phyloP scores from a whole-genome alignment of 257 asterid species.

The Coffea eugenioides region DNA sequence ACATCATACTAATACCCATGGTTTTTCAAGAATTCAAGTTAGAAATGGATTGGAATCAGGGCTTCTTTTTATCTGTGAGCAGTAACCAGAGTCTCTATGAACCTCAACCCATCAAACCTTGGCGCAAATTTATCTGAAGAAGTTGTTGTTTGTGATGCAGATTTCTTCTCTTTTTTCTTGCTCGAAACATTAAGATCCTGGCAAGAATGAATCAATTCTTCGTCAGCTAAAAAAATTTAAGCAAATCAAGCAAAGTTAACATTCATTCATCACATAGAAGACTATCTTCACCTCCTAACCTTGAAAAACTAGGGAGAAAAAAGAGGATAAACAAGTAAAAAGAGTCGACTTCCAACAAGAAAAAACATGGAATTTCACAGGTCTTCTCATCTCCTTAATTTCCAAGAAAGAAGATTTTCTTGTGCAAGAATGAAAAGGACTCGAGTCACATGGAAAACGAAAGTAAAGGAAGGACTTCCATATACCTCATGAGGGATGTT shows the following conservation, averaged over 20 bases:
- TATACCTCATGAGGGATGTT: constrained; percentile 40
- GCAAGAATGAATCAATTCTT: background rate
- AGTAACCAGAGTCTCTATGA: constrained; percentile 73
- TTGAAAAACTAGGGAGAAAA: background rate
- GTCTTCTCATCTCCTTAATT: background rate
- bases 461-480: background rate
- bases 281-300: background rate
- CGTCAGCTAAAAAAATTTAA: background rate
- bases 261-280: background rate
- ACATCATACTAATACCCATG: constrained; percentile 7
- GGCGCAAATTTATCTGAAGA: constrained; percentile 69
- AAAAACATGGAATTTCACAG: background rate
- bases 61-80: constrained; percentile 51
- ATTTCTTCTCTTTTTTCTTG: constrained; percentile 34
- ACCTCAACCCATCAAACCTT: constrained; percentile 74
- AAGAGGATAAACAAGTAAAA: background rate
- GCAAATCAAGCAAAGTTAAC: background rate
- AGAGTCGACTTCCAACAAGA: background rate
- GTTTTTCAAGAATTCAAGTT: constrained; percentile 4
- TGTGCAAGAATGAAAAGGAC: background rate
- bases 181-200: constrained; percentile 18
- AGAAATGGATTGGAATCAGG: background rate
- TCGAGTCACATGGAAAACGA: background rate
- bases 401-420: constrained; percentile 4
- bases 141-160: constrained; percentile 31